These are phyloP conservation scores for Apiospora saccharicola DNA, from an alignment of 2,329 filamentous ascomycete species.

Conservation along the genomic window DNA sequence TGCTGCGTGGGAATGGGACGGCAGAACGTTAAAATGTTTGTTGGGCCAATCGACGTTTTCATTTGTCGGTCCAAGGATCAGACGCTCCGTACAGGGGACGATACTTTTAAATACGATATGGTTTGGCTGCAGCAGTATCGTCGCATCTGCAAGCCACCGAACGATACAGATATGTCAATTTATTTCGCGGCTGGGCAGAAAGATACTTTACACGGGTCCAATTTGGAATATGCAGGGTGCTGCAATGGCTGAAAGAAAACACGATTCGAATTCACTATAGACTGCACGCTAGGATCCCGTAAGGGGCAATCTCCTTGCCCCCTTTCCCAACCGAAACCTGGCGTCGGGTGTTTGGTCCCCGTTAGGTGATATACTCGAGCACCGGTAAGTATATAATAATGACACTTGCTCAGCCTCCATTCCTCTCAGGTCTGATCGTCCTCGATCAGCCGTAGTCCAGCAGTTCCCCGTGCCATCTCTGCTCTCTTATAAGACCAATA, in stretches of 20 bases:
- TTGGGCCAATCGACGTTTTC: not conserved
- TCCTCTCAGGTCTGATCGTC: not conserved
- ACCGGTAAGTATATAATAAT: not conserved
- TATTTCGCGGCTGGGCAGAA: not conserved
- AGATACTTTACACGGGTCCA: not conserved
- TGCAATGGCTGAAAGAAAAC: not conserved
- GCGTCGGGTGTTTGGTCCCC: not conserved
- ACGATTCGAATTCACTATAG: not conserved
- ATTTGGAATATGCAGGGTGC: not conserved
- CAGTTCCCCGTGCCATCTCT: not conserved
- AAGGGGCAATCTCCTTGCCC: not conserved
- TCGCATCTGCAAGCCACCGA: conserved; percentile 1
- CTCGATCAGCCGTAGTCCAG: not conserved
- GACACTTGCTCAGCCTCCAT: not conserved
- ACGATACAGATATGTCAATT: not conserved
- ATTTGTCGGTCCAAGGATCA: not conserved
- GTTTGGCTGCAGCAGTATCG: not conserved
- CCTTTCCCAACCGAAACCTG: not conserved
- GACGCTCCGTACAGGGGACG: not conserved
- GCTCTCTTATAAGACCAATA: not conserved
- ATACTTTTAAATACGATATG: not conserved
- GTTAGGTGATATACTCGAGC: too few relatives aligned
- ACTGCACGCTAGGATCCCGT: conserved; percentile 2
- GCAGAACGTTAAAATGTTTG: not conserved
- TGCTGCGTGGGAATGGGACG: not conserved